Conservation (phyloP, 495 filamentous ascomycete genomes). For the Tuber microsphaerosporum region DNA sequence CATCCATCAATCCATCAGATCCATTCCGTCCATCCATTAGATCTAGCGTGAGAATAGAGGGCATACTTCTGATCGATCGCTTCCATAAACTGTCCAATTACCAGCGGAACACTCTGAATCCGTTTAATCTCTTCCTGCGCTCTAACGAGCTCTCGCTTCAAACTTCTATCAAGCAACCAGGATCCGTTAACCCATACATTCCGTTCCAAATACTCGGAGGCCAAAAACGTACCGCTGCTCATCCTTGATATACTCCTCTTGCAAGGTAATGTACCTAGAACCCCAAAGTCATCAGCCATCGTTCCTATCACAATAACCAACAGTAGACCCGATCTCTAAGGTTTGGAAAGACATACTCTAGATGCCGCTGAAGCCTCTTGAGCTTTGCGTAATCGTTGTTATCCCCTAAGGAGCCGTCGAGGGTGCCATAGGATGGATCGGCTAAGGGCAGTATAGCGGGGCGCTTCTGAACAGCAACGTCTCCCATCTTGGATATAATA, state of each 20-base stretch:
- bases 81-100: conserved; percentile 99
- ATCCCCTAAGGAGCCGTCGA: conserved; percentile 82
- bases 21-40: background rate
- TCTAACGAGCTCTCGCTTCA: conserved; percentile 93
- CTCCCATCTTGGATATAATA: conserved; percentile 28
- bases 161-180: conserved; percentile 56
- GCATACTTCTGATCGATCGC: conserved; percentile 97
- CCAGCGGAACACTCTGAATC: conserved; percentile 94
- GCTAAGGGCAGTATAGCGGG: conserved; percentile 33
- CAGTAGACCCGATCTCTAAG: background rate
- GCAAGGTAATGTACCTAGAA: conserved; percentile 81
- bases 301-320: background rate
- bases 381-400: conserved; percentile 89
- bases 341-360: conserved; percentile 58
- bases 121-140: conserved; percentile 99
- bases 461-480: conserved; percentile 38
- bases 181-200: conserved; percentile 19
- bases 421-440: conserved; percentile 52
- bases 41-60: background rate
- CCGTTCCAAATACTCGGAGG: background rate
- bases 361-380: conserved; percentile 90
- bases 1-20: background rate
- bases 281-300: conserved; percentile 14
- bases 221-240: conserved; percentile 68
- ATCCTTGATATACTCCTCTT: conserved; percentile 99